Percentiles rank a stretch among this genome's conserved stretches.
phyloP scores from a whole-genome alignment of 2,329 filamentous ascomycete genomes.

The Aspergillus pseudotamarii region DNA sequence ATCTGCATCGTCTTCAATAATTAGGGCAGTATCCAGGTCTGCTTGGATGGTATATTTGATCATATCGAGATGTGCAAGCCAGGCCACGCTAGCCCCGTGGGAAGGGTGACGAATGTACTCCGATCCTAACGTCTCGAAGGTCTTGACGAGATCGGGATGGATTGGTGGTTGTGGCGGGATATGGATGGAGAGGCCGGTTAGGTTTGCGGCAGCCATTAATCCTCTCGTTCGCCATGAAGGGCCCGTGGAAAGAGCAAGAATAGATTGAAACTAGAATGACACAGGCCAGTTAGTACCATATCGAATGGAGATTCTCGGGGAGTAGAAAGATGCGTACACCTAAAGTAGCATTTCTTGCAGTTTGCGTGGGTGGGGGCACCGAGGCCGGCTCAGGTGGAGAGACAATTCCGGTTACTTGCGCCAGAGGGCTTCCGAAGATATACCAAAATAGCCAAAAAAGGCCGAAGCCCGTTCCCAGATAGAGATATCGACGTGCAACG shows the following conservation, averaged over 20 bases:
- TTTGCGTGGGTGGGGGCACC: background rate
- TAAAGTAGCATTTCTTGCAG: constrained; percentile 12
- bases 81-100: constrained; percentile 37
- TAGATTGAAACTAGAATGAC: constrained; percentile 24
- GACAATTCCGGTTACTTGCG: background rate
- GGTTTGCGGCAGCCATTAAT: constrained; percentile 36
- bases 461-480: background rate
- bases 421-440: background rate
- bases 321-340: constrained; percentile 1
- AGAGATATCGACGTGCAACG: background rate
- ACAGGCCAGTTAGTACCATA: background rate
- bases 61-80: constrained; percentile 47
- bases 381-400: background rate
- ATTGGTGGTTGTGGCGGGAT: constrained; percentile 38
- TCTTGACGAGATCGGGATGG: constrained; percentile 29
- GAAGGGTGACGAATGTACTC: constrained; percentile 10
- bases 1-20: constrained; percentile 47
- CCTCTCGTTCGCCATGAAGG: constrained; percentile 42
- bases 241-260: constrained; percentile 35
- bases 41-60: constrained; percentile 23
- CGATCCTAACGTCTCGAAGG: constrained; percentile 29
- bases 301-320: background rate
- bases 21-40: constrained; percentile 32
- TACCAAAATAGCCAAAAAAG: background rate
- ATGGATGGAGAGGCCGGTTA: constrained; percentile 35